A percentile compares a stretch with the other conserved stretches of the same genome.
phyloP scores from a whole-genome alignment of 768 basidiomycete genomes.

The Tulasnella sp. region DNA sequence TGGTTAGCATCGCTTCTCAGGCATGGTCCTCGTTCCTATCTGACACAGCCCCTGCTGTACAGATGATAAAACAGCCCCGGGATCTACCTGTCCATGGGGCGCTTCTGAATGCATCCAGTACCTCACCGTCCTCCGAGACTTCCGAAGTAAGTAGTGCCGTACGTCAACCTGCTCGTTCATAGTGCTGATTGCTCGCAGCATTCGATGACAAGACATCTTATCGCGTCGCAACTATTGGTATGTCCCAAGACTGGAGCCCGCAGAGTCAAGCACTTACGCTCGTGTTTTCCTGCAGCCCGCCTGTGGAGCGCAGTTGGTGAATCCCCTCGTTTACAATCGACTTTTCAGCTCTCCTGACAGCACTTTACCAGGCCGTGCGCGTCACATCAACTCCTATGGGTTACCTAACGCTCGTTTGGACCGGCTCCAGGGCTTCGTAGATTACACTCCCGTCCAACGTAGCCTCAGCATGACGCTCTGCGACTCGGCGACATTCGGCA shows the following conservation, averaged over 20 bases:
- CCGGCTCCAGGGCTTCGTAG: conserved; percentile 23
- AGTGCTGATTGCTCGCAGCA: background rate
- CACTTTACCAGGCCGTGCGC: conserved; percentile 18
- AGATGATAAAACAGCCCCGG: conserved; percentile 28
- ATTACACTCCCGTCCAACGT: background rate
- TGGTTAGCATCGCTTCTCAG: background rate
- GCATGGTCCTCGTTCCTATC: background rate
- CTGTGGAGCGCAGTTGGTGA: conserved; percentile 31
- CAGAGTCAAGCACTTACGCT: background rate
- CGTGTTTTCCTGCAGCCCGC: background rate
- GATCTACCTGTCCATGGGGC: conserved; percentile 20
- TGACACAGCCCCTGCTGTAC: background rate
- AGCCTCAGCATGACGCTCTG: background rate
- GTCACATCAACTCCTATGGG: conserved; percentile 30
- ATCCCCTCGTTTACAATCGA: background rate
- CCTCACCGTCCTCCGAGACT: background rate
- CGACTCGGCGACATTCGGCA: background rate
- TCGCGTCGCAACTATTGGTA: conserved; percentile 24
- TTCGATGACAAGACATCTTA: conserved; percentile 15
- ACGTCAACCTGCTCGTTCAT: background rate
- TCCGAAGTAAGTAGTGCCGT: background rate
- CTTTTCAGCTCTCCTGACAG: background rate
- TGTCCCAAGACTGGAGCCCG: background rate
- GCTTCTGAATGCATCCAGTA: conserved; percentile 13
- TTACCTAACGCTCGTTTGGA: conserved; percentile 20